phyloP scores from a whole-genome alignment of 2,329 filamentous ascomycete genomes.

The Claviceps arundinis region DNA sequence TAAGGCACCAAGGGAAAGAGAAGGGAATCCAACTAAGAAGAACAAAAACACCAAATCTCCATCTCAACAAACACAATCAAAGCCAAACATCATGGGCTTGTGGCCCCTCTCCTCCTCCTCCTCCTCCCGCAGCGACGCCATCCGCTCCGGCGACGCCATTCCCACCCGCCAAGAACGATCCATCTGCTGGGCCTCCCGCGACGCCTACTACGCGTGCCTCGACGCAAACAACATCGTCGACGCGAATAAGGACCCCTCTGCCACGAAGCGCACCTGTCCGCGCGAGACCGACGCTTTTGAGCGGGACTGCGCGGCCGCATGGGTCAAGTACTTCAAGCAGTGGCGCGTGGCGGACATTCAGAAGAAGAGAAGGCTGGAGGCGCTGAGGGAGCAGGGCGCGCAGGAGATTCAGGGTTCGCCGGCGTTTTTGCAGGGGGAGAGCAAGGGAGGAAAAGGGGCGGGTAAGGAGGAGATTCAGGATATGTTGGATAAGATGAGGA shows the following conservation, averaged over 20 bases:
- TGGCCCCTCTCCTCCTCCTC: constrained; percentile 33
- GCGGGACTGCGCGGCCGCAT: constrained; percentile 73
- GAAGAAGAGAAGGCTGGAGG: constrained; percentile 65
- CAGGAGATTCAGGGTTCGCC: constrained; percentile 37
- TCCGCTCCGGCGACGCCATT: constrained; percentile 42
- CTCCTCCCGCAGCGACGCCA: constrained; percentile 37
- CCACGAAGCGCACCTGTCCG: constrained; percentile 26
- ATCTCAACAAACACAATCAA: neutral
- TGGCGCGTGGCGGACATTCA: constrained; percentile 85
- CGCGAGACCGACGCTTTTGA: constrained; percentile 49
- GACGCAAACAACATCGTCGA: constrained; percentile 75
- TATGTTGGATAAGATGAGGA: constrained; percentile 25
- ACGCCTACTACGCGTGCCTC: constrained; percentile 78
- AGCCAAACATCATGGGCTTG: constrained; percentile 24
- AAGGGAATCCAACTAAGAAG: neutral
- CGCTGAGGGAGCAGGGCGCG: constrained; percentile 61
- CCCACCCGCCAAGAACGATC: constrained; percentile 74
- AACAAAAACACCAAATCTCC: neutral
- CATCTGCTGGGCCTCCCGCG: constrained; percentile 80
- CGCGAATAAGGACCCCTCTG: constrained; percentile 29
- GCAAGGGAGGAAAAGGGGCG: constrained; percentile 16
- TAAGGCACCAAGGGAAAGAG: too few species aligned
- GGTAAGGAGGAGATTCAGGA: constrained; percentile 26
- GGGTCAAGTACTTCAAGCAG: constrained; percentile 99
- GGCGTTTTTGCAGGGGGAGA: constrained; percentile 23